Evolutionary conservation across 306 rosid species (phyloP), one percentile per base, ranked within the genome.

Genomic region (Malus orientalis): DNA sequence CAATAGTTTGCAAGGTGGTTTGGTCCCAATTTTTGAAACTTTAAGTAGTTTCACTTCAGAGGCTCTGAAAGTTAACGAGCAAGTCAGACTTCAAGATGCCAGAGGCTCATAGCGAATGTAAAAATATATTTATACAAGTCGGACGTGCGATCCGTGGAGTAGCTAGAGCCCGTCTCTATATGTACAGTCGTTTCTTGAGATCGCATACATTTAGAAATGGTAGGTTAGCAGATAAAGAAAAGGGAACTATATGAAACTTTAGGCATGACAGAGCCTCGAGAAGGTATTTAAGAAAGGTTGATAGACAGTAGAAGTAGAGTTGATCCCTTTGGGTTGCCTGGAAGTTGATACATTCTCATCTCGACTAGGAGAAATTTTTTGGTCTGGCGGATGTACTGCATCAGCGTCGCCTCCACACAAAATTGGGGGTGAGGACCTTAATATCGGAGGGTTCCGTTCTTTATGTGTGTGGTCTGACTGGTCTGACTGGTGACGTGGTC

Each of bases 1-100:
- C 30, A 91, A 70, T 74, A 91, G 96, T 79, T 80, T 92, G 77
- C 89, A 91, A 60, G 80, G 88, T 10, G 98, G 99, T 68, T 82
- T 96, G 89, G 80, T 93, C 81, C 99, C 99, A 63, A 96, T 96
- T 54, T 92, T 96, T 25, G 89, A 89, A 91, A 89, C 97, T 27
- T 73, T 96, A 78, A 97, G 84, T 77, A 87, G 83, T 75, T 96
- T 92, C 83, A 88, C 91, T 81, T 88, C 93, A 3, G 93, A 91
- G 82, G 97, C 85, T 81, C 85, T 89, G 86, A 89, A 84, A 69
- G 98, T 89, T 78, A 93, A 96, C 2, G 98, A 91, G 78, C 91
- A 89, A 75, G 97, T 96, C 72, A 88, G 99, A 82, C 85, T 92
- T 79, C 69, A 78, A 79, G 82, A 75, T 22, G 53, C 81, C 3